phyloP scores from a whole-genome alignment of 2,329 filamentous ascomycete genomes.

The Plenodomus biglobosus region DNA sequence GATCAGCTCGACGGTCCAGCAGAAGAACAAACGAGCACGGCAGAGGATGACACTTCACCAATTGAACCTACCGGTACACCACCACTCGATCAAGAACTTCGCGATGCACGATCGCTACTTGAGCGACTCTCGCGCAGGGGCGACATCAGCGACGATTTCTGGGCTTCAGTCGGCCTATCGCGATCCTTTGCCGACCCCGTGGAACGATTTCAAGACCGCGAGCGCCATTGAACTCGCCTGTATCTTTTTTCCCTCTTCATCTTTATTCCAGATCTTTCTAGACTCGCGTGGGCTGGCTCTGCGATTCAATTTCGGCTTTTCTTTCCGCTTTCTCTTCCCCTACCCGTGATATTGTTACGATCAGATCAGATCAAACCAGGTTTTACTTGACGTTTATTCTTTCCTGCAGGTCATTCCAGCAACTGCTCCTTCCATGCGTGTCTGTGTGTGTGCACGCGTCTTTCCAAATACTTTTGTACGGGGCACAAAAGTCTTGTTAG shows the following conservation, averaged over 20 bases:
- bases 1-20: slow-evolving; percentile 19
- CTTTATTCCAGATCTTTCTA: neutral
- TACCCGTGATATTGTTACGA: neutral
- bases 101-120: slow-evolving; percentile 72
- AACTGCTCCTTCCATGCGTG: too few relatives aligned
- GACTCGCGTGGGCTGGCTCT: neutral
- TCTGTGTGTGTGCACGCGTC: too few relatives aligned
- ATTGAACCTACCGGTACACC: slow-evolving; percentile 9
- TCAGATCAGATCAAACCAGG: neutral
- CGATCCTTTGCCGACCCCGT: slow-evolving; percentile 40
- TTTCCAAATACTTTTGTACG: too few relatives aligned
- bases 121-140: slow-evolving; percentile 68
- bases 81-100: slow-evolving; percentile 49
- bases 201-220: slow-evolving; percentile 38
- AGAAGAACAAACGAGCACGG: slow-evolving; percentile 20
- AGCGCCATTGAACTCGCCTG: slow-evolving; percentile 23
- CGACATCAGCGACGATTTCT: slow-evolving; percentile 82
- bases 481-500: neutral
- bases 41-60: slow-evolving; percentile 22
- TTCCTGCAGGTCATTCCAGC: neutral
- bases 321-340: neutral
- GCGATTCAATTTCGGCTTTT: too few relatives aligned
- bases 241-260: too few relatives aligned
- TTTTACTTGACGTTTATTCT: neutral
- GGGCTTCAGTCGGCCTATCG: slow-evolving; percentile 55